Conservation (phyloP, 208 protist species). For the Leptomonas pyrrhocoris region DNA sequence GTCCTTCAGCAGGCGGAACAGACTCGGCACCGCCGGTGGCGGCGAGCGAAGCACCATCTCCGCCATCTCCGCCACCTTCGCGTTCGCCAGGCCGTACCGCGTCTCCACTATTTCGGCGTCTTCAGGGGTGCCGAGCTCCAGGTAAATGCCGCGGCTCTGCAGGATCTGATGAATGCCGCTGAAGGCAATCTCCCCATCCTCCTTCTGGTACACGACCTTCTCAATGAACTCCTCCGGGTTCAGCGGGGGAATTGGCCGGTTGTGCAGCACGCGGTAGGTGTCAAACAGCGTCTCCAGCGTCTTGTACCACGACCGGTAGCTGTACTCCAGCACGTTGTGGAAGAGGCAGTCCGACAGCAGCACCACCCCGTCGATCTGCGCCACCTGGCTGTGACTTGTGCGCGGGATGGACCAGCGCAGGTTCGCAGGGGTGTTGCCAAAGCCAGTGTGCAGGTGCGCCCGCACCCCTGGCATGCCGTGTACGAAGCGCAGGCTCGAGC, state of each 20-base stretch:
- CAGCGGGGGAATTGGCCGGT: slow-evolving; percentile 72
- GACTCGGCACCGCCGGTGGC: slow-evolving; percentile 54
- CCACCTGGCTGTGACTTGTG: slow-evolving; percentile 40
- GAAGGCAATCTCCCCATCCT: slow-evolving; percentile 80
- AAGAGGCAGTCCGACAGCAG: slow-evolving; percentile 83
- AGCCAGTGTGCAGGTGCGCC: slow-evolving; percentile 86
- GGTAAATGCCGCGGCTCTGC: slow-evolving; percentile 62
- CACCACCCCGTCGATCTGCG: slow-evolving; percentile 84
- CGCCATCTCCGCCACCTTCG: slow-evolving; percentile 87
- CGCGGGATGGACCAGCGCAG: slow-evolving; percentile 59
- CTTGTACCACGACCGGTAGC: slow-evolving; percentile 83
- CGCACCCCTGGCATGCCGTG: slow-evolving; percentile 66
- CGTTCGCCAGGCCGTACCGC: slow-evolving; percentile 87
- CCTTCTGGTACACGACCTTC: slow-evolving; percentile 82
- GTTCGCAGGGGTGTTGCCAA: slow-evolving; percentile 42
- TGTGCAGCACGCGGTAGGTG: slow-evolving; percentile 80
- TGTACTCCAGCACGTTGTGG: slow-evolving; percentile 86
- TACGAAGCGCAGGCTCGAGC: slow-evolving; percentile 82
- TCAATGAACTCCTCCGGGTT: slow-evolving; percentile 84
- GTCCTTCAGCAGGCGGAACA: slow-evolving; percentile 62
- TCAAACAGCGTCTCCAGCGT: slow-evolving; percentile 89
- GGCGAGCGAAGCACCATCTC: slow-evolving; percentile 67
- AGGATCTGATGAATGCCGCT: slow-evolving; percentile 89
- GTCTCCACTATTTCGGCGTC: slow-evolving; percentile 92
- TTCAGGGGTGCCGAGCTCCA: slow-evolving; percentile 82